Percentiles rank a stretch among this genome's conserved stretches.
phyloP scores from a whole-genome alignment of 2,329 filamentous ascomycete species.

The Ceratocystis papillata region DNA sequence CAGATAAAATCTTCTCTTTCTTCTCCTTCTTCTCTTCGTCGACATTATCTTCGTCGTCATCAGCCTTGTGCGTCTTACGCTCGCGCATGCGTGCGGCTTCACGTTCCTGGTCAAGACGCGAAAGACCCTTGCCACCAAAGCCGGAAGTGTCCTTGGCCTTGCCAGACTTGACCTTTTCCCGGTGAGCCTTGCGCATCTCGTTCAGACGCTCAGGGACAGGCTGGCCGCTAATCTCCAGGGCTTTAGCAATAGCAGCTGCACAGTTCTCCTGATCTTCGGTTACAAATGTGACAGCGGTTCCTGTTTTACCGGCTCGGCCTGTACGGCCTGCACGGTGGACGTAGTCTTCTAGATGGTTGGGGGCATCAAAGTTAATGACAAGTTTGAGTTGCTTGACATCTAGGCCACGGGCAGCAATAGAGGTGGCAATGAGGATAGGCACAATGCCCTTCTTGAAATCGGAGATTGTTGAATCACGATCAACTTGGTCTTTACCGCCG shows the following conservation, averaged over 20 bases:
- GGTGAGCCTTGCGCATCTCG: conserved; percentile 60
- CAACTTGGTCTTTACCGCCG: conserved; percentile 85
- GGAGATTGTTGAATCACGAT: conserved; percentile 80
- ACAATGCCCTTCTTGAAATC: conserved; percentile 90
- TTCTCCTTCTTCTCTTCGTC: conserved; percentile 69
- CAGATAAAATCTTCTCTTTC: conserved; percentile 54
- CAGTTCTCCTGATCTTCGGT: conserved; percentile 87
- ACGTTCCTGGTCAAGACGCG: conserved; percentile 81
- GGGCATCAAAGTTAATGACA: conserved; percentile 90
- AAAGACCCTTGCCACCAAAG: conserved; percentile 90
- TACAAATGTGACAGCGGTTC: conserved; percentile 88
- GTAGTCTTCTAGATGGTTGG: conserved; percentile 92
- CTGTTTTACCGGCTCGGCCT: conserved; percentile 85
- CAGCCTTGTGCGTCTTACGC: conserved; percentile 79
- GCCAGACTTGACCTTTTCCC: conserved; percentile 83
- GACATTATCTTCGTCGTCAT: conserved; percentile 70
- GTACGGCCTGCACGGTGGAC: conserved; percentile 91
- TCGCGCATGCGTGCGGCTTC: conserved; percentile 78
- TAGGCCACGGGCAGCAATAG: conserved; percentile 84
- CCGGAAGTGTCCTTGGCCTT: conserved; percentile 83
- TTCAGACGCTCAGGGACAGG: conserved; percentile 59
- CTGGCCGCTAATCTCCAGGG: conserved; percentile 83
- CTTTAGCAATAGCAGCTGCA: conserved; percentile 77
- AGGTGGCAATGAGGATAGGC: conserved; percentile 86
- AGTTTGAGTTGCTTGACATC: conserved; percentile 94